Evolutionary conservation across 2,329 filamentous ascomycete species (phyloP), one percentile per base, ranked within the genome.

Genomic region (Aaosphaeria arxii): DNA sequence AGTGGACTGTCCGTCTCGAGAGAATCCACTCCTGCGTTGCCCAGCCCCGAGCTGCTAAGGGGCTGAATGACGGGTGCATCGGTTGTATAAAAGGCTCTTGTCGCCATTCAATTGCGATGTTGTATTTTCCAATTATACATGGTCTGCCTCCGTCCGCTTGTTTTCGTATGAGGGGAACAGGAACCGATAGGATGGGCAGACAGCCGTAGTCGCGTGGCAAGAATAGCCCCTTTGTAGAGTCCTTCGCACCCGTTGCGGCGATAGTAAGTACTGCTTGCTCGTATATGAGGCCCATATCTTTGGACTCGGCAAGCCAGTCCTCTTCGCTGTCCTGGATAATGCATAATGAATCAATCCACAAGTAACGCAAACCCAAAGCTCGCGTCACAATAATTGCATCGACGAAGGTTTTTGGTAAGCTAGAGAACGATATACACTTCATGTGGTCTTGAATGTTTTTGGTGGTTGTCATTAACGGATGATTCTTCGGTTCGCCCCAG

Each of bases 391-490:
- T 51, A 7, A 48, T 32, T 0, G 55, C 49, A 7, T 58, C 51
- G 9, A 46, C 47, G 7, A 58, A 58, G 1, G 48, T 58, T 24
- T 47, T 51, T 2, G 55, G 48, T 6, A 58, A 30, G 7, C 47
- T 45, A 0, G 32, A 13, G 7, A 58, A 13, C 3, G 33, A 9
- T 9, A 36, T 36, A 13, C 33, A 2, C 3, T 36, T 36, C 17
- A 24, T 24, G 17, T 24, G 17, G 17, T 24, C 17, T 9, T 36
- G 33, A 13, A 36, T 36, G 33, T 36, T 36, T 36, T 36, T 13
- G n/a, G 33, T 9, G 9, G 33, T 36, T 9, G n/a, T 9, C n/a
- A 13, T 36, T 3, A 36, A 9, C 33, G 33, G 33, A 9, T 13
- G 9, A 3, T 9, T 9, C 33, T 36, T 13, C 33, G 9, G 9